Percentiles rank a stretch among this genome's conserved stretches.
Evolutionary conservation across 148 eudicot species (phyloP).

Genomic region (Nyssa sinensis): DNA sequence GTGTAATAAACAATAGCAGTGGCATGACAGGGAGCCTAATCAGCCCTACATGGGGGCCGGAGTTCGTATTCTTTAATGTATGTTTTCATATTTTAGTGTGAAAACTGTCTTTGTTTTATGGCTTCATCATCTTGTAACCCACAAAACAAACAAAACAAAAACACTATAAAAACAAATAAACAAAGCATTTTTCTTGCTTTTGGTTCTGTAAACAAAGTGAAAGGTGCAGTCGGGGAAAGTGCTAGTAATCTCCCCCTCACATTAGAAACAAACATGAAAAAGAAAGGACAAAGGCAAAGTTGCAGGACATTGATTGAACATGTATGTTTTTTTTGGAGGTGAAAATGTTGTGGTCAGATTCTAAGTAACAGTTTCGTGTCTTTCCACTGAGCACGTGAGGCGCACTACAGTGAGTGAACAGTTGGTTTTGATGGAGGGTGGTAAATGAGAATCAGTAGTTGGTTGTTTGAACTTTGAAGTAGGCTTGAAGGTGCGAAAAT

Average conservation of each 20-base stretch:
- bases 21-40: slow-evolving; percentile 10
- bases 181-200: background rate
- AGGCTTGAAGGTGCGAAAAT: no score
- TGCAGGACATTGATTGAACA: background rate
- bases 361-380: background rate
- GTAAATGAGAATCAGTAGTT: no score
- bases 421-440: background rate
- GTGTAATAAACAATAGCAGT: background rate
- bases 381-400: background rate
- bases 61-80: background rate
- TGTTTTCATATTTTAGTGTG: background rate
- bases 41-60: background rate
- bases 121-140: background rate
- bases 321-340: background rate
- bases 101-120: background rate
- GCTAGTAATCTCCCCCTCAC: slow-evolving; percentile 20
- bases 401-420: background rate
- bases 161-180: slow-evolving; percentile 7
- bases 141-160: background rate
- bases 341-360: no score
- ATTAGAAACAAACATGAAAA: slow-evolving; percentile 17
- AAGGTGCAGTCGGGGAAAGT: slow-evolving; percentile 28
- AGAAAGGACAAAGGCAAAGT: slow-evolving; percentile 16
- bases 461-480: no score
- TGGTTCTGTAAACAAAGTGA: slow-evolving; percentile 14